Evolutionary conservation across 164 flowering plant genomes (phyloP), one percentile per base, ranked within the genome.

Genomic region (Sedum album): DNA sequence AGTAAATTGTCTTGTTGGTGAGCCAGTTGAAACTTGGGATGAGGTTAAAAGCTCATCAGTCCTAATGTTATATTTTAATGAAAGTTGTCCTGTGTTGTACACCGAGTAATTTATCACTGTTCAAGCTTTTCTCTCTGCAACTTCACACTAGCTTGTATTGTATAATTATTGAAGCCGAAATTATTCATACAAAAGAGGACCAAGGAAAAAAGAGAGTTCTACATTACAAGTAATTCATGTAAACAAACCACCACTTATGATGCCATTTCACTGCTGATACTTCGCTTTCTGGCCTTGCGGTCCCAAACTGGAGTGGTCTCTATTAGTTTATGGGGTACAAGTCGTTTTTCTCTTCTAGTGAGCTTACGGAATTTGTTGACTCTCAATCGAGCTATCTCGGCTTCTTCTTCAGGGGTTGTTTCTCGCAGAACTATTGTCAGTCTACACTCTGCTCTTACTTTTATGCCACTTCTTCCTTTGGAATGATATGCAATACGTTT

Each of bases 361-460:
- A 85, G 88, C 85, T 90, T 90, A 25, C 73, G 77, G 86, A 85
- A 90, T 20, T 88, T 91, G 74, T 72, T 68, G 5, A 91, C 96
- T 78, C 78, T 87, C 39, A 91, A 80, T 72, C 77, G 84, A 14
- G 99, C 99, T 49, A 91, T 78, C 78, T 88, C 73, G 7, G 96
- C 96, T 83, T 91, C 97, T 76, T 94, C 97, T 70, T 87, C 88
- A 21, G 88, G 77, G 18, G 97, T 94, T 26, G 81, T 84, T 78
- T 94, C 99, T 73, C 99, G 85, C 53, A 94, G 78, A 6, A 94
- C 91, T 26, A 94, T 88, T 0, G 99, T 94, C 75, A 94, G 75
- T 70, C 99, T 85, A 72, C 96, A 91, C 73, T 86, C 96, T 10
- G 99, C 88, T 66, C 85, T 82, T 65, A 71, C 78, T 74, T 36